Evolutionary conservation across 2,329 filamentous ascomycete genomes (phyloP).

Genomic region (Hymenoscyphus fructigenus): DNA sequence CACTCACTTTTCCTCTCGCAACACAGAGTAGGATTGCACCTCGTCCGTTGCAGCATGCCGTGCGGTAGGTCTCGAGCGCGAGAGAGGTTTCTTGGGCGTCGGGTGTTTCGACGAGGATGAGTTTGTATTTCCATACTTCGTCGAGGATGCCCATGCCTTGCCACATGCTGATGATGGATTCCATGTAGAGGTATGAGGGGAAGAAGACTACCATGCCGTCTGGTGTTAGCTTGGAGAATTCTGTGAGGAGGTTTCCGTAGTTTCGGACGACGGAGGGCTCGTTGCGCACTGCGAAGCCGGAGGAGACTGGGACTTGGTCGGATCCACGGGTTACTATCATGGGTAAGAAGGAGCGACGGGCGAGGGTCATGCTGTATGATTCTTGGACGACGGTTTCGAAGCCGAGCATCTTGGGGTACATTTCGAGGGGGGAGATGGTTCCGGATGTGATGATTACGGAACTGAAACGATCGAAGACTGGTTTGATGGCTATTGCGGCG

Average conservation of each 20-base stretch:
- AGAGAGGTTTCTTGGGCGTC: constrained; percentile 96
- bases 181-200: constrained; percentile 98
- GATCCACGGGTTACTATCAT: constrained; percentile 97
- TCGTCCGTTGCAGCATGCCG: constrained; percentile 94
- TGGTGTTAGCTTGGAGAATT: constrained; percentile 93
- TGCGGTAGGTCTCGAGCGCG: constrained; percentile 93
- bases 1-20: constrained; percentile 93
- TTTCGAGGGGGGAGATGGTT: constrained; percentile 93
- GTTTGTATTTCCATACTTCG: constrained; percentile 98
- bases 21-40: constrained; percentile 93
- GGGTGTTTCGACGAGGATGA: constrained; percentile 95
- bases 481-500: constrained; percentile 95
- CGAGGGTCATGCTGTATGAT: constrained; percentile 96
- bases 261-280: constrained; percentile 97
- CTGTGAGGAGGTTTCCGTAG: constrained; percentile 88
- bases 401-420: constrained; percentile 98
- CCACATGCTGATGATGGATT: constrained; percentile 98
- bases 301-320: constrained; percentile 90
- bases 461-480: constrained; percentile 94
- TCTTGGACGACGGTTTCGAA: constrained; percentile 93
- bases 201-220: constrained; percentile 99
- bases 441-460: constrained; percentile 98
- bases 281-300: constrained; percentile 91
- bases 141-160: constrained; percentile 98
- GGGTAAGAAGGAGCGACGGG: constrained; percentile 89